Evolutionary conservation across 306 rosid species (phyloP).

Genomic region (Pterocarpus santalinus): DNA sequence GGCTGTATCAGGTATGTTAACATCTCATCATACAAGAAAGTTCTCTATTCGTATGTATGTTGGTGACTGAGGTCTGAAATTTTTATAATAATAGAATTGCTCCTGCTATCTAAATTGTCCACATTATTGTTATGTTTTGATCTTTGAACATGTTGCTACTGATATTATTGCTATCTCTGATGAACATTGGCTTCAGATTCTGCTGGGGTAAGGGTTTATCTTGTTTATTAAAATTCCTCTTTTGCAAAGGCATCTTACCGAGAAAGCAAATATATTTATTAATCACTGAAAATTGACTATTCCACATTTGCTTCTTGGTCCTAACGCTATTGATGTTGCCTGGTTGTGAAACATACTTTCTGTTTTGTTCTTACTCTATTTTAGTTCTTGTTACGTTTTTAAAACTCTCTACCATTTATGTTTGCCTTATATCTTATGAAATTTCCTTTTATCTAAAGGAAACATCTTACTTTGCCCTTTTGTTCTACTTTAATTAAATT

Average conservation of each 20-base stretch:
- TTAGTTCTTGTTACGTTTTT: not conserved
- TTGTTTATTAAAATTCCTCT: not conserved
- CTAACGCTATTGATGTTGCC: not conserved
- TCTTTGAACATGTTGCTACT: too few relatives aligned
- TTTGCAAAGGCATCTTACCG: not conserved
- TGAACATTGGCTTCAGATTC: not conserved
- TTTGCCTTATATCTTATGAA: not conserved
- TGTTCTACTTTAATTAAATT: not conserved
- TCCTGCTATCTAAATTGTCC: too few relatives aligned
- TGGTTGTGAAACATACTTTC: too few relatives aligned
- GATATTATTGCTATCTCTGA: too few relatives aligned
- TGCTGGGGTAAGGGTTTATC: not conserved
- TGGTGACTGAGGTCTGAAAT: not conserved
- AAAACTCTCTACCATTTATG: too few relatives aligned
- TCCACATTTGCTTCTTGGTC: not conserved
- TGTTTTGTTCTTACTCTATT: too few relatives aligned
- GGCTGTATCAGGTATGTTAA: conserved; percentile 75
- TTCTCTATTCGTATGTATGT: conserved; percentile 2
- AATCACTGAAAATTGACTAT: not conserved
- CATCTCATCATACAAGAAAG: conserved; percentile 7
- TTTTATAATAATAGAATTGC: not conserved
- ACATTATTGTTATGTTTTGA: too few relatives aligned
- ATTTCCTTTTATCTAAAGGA: too few relatives aligned
- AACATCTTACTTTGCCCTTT: not conserved
- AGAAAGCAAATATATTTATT: not conserved